Conservation (phyloP, 2,329 filamentous ascomycete genomes). For the Fusarium multiceps region DNA sequence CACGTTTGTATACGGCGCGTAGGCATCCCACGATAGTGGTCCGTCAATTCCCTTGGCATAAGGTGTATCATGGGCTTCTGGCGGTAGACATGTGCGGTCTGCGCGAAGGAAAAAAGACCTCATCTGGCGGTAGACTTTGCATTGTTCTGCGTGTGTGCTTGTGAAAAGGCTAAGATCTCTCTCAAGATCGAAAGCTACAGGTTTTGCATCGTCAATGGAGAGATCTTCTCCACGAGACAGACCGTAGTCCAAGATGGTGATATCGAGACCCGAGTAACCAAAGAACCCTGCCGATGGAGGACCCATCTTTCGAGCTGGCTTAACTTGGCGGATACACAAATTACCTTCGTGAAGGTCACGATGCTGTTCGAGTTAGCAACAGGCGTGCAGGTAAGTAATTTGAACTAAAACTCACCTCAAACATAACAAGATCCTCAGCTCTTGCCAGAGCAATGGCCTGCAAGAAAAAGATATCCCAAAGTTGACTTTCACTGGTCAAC, state of each 20-base stretch:
- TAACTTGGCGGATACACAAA: constrained; percentile 64
- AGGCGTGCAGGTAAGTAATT: background rate
- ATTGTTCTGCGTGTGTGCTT: constrained; percentile 69
- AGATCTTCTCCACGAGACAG: constrained; percentile 68
- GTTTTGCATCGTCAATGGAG: constrained; percentile 49
- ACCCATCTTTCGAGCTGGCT: constrained; percentile 49
- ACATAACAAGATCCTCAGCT: constrained; percentile 67
- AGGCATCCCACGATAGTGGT: constrained; percentile 64
- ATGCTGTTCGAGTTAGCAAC: constrained; percentile 57
- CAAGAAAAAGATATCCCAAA: constrained; percentile 73
- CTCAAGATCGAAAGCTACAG: constrained; percentile 69
- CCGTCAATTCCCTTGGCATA: constrained; percentile 61
- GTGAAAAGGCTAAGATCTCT: constrained; percentile 69
- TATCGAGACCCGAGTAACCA: constrained; percentile 70
- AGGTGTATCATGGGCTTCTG: constrained; percentile 58
- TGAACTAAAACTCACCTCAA: constrained; percentile 61
- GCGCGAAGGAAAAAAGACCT: constrained; percentile 66
- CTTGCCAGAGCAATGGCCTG: constrained; percentile 69
- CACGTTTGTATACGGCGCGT: constrained; percentile 72
- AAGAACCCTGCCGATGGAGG: constrained; percentile 55
- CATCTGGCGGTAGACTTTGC: constrained; percentile 71
- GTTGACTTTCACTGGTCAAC: constrained; percentile 60
- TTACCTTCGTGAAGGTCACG: constrained; percentile 75
- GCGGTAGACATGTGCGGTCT: constrained; percentile 62
- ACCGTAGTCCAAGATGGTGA: constrained; percentile 74